Base-by-base conservation (phyloP, 2,329 filamentous ascomycete species). In the Tolypocladium paradoxum region DNA sequence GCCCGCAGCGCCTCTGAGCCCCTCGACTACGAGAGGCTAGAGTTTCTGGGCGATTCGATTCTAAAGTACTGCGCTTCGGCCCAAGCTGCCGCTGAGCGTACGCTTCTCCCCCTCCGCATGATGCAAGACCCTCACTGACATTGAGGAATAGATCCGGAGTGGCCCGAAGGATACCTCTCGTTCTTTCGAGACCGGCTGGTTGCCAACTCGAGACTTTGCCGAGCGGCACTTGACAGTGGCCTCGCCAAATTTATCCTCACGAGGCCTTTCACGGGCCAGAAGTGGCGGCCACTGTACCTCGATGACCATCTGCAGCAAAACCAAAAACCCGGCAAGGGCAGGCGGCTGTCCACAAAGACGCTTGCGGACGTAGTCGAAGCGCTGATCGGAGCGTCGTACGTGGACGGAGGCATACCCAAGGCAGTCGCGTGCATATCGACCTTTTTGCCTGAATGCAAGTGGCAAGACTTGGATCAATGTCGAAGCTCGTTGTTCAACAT, bases 301-400 rank as follows among this genome's bases (percentile, higher is more conserved):
- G 67, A 74, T 3, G 63, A 70, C 6, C 56, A 69, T n/a, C 50
- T 70, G 3, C 48, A 63, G 3, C 35, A 57, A 49, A 16, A 33
- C 54, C 49, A 52, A 54, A 52, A 56, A 48, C n/a, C 27, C 1
- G 36, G 36, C 16, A 53, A 49, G 35, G 49, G 68, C 47, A 68
- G 75, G 6, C 62, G 65, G 16, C 64, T 90, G 34, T 86, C 88
- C 0, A 86, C 83, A 1, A 97, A 97, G 65, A 81, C 81, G 0
- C 77, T 96, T 8, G 92, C 92, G 4, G 92, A 97, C 61, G 84
- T 96, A 0, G 78, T 96, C 0, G 92, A 97, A 57, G 81, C 91
- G 0, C 73, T 96, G 0, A 85, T 96, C 22, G 92, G 90, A 1
- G 87, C 84, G 1, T 79, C 87, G 0, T 90, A 80, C 60, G 56